phyloP scores from a whole-genome alignment of 305 asterid species.

The Galium porrigens region DNA sequence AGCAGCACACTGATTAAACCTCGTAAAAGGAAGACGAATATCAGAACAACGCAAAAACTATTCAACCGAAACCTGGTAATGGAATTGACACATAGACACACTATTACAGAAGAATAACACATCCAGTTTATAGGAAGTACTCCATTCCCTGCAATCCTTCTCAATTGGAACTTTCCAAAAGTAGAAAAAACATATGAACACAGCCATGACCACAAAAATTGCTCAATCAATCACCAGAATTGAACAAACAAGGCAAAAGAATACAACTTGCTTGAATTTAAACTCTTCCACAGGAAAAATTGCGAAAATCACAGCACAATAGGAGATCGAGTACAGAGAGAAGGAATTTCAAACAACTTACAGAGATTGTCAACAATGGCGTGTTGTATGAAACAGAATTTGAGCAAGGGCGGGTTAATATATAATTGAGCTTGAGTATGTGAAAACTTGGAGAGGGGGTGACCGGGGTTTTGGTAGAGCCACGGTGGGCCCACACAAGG shows the following conservation, averaged over 20 bases:
- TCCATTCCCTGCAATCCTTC: not conserved
- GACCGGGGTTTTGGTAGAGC: not conserved
- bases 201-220: not conserved
- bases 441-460: constrained; percentile 9
- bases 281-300: not conserved
- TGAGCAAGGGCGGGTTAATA: not conserved
- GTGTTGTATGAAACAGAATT: not conserved
- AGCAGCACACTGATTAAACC: constrained; percentile 13
- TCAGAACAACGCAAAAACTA: not conserved
- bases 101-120: too few relatives aligned
- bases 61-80: not conserved
- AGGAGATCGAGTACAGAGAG: not conserved
- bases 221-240: not conserved
- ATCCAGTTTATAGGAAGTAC: too few relatives aligned
- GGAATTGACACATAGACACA: not conserved
- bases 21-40: not conserved
- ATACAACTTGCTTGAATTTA: too few relatives aligned
- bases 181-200: not conserved
- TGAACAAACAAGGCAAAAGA: not conserved
- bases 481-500: not conserved
- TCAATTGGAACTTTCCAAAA: not conserved
- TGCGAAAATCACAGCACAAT: not conserved
- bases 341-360: not conserved
- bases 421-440: not conserved
- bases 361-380: not conserved